Conservation (phyloP, 441 rosid genomes). For the Omphalea diandra region DNA sequence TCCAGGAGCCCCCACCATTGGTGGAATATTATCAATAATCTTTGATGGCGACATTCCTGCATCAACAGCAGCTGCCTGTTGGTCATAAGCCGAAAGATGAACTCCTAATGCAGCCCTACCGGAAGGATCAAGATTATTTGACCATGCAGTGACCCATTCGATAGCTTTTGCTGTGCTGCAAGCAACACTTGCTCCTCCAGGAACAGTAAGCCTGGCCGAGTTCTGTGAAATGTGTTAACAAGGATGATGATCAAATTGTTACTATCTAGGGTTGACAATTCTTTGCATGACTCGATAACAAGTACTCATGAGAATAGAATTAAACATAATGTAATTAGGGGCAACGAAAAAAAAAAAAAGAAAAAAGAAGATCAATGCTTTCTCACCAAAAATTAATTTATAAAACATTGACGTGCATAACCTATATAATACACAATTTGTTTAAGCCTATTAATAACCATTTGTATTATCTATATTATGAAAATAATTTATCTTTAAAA, state of each 20-base stretch:
- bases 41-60: constrained; percentile 33
- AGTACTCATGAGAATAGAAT: too few species aligned
- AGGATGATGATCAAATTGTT: neutral
- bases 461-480: too few species aligned
- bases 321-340: too few species aligned
- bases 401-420: too few species aligned
- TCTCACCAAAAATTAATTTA: too few species aligned
- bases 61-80: constrained; percentile 28
- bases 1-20: constrained; percentile 46
- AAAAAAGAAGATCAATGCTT: too few species aligned
- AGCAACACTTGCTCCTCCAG: constrained; percentile 85
- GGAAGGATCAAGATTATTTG: constrained; percentile 79
- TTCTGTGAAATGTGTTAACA: constrained; percentile 43
- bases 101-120: constrained; percentile 90
- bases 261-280: too few species aligned
- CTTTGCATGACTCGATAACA: too few species aligned
- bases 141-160: constrained; percentile 83
- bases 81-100: constrained; percentile 63
- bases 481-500: too few species aligned
- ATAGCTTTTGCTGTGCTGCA: constrained; percentile 87
- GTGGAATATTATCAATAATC: constrained; percentile 36
- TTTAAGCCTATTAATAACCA: too few species aligned
- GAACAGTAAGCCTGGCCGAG: constrained; percentile 79
- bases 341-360: too few species aligned
- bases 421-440: too few species aligned